phyloP scores from a whole-genome alignment of 176 grass and related monocot species.

The Aegilops sharonensis region DNA sequence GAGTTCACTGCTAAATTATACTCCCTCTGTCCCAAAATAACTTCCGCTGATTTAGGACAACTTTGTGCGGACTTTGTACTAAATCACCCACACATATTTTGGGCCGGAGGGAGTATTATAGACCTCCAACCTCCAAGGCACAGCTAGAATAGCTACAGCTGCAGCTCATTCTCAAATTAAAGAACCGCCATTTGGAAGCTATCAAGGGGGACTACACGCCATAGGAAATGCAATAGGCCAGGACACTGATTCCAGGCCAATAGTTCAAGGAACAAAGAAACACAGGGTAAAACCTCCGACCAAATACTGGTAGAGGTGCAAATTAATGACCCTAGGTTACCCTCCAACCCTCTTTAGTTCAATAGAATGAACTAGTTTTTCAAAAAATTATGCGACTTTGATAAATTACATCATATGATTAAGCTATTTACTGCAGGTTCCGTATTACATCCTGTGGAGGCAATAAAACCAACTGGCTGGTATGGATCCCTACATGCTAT shows the following conservation, averaged over 20 bases:
- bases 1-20: not conserved
- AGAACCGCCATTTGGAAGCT: not conserved
- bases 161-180: not conserved
- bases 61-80: too few species aligned
- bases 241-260: not conserved
- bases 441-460: too few species aligned
- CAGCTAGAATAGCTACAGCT: not conserved
- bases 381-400: too few species aligned
- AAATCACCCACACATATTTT: too few species aligned
- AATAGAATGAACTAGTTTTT: too few species aligned
- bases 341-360: too few species aligned
- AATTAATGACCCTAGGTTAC: not conserved
- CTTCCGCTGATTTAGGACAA: too few species aligned
- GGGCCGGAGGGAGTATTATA: not conserved
- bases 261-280: not conserved
- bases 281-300: not conserved
- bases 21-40: too few species aligned
- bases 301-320: not conserved
- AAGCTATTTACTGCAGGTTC: too few species aligned
- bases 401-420: too few species aligned
- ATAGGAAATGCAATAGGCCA: not conserved
- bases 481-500: not conserved
- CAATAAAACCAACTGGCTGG: not conserved
- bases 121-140: not conserved
- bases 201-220: not conserved